Percentiles rank a stretch among this genome's conserved stretches.
Conservation (phyloP, 2,329 filamentous ascomycete genomes). For the Tolypocladium nubicola region DNA sequence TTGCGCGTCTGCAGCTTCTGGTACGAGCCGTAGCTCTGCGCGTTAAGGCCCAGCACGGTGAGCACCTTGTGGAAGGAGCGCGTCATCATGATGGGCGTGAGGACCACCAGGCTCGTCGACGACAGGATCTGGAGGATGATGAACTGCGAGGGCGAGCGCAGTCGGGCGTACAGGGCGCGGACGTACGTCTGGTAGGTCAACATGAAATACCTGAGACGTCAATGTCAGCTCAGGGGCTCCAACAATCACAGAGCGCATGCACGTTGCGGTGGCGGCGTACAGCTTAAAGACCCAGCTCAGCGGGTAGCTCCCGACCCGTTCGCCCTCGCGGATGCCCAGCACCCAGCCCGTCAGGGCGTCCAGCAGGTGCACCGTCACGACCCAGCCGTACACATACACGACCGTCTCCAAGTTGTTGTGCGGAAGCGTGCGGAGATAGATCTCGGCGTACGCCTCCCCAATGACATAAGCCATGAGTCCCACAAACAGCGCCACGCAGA, state of each 20-base stretch:
- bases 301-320: conserved; percentile 60
- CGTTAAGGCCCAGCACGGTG: conserved; percentile 41
- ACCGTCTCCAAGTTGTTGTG: conserved; percentile 58
- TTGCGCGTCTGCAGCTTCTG: conserved; percentile 56
- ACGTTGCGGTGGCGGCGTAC: conserved; percentile 25
- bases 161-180: conserved; percentile 55
- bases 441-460: conserved; percentile 59
- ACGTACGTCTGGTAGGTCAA: conserved; percentile 64
- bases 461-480: conserved; percentile 56
- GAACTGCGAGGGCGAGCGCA: conserved; percentile 55
- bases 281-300: conserved; percentile 62
- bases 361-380: conserved; percentile 53
- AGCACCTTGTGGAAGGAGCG: conserved; percentile 45
- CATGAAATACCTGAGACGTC: conserved; percentile 45
- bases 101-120: conserved; percentile 50
- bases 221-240: neutral
- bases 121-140: conserved; percentile 54
- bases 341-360: conserved; percentile 58
- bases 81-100: conserved; percentile 56
- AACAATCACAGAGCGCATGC: neutral
- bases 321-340: conserved; percentile 52
- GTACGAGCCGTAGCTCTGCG: conserved; percentile 51
- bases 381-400: conserved; percentile 61
- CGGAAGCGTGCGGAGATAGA: conserved; percentile 55
- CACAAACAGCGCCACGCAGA: conserved; percentile 52